Percentiles rank a stretch among this genome's conserved stretches.
phyloP scores from a whole-genome alignment of 257 asterid species.

The Gentiana macrophylla region DNA sequence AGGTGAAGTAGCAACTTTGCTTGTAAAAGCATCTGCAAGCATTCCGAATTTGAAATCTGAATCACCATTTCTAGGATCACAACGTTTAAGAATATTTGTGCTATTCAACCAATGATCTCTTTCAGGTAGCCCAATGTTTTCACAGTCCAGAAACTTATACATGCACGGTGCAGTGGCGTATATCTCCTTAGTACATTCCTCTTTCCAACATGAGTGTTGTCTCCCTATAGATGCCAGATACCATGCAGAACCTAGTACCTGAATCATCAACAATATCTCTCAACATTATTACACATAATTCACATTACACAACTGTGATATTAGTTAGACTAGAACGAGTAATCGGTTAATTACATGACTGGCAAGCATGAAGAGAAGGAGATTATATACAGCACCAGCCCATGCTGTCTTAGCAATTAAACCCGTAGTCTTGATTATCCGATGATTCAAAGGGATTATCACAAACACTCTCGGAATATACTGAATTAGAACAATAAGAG shows the following conservation, averaged over 20 bases:
- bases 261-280: not conserved
- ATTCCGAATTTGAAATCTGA: conserved; percentile 89
- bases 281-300: not conserved
- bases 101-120: conserved; percentile 52
- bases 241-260: conserved; percentile 96
- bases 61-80: conserved; percentile 66
- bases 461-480: conserved; percentile 73
- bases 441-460: conserved; percentile 64
- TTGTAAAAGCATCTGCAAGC: conserved; percentile 85
- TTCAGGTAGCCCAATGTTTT: conserved; percentile 7
- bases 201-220: conserved; percentile 74
- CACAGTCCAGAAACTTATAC: conserved; percentile 50
- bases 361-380: conserved; percentile 79
- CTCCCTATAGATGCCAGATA: conserved; percentile 84
- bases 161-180: conserved; percentile 39
- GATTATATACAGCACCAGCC: conserved; percentile 96
- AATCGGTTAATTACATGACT: conserved; percentile 47
- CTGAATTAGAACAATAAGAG: conserved; percentile 83
- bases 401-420: conserved; percentile 93
- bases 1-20: conserved; percentile 60
- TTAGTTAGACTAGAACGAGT: not conserved
- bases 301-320: not conserved
- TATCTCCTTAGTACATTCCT: conserved; percentile 40
- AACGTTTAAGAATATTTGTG: conserved; percentile 39
- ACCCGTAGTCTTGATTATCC: conserved; percentile 78